Evolutionary conservation across 2,329 filamentous ascomycete genomes (phyloP).

Genomic region (Pseudogymnoascus sp.): DNA sequence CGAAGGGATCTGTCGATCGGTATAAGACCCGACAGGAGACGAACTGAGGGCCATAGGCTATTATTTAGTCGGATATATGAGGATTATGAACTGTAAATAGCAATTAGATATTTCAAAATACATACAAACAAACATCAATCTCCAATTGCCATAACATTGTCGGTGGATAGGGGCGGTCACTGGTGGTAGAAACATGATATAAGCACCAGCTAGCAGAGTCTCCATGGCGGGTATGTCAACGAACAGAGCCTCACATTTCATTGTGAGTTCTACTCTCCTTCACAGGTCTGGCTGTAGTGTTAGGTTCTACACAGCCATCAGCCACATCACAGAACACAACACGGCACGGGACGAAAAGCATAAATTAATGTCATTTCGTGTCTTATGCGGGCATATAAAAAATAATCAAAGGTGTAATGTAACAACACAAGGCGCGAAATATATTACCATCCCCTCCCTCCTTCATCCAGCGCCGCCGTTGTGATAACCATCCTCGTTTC

Average conservation of each 20-base stretch:
- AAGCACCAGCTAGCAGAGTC: too few relatives aligned
- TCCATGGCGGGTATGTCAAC: too few relatives aligned
- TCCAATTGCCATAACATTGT: too few relatives aligned
- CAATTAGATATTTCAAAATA: background rate
- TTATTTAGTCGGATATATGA: background rate
- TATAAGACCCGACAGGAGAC: slow-evolving; percentile 6
- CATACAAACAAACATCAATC: background rate
- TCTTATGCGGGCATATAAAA: background rate
- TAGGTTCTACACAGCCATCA: background rate
- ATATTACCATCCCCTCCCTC: background rate
- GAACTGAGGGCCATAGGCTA: background rate
- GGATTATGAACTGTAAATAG: slow-evolving; percentile 10
- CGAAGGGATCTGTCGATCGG: background rate
- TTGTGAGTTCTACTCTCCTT: too few relatives aligned
- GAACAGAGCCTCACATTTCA: too few relatives aligned
- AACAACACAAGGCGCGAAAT: background rate
- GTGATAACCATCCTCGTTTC: background rate
- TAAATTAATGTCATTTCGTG: slow-evolving; percentile 7
- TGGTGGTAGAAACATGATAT: too few relatives aligned
- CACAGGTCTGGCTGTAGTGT: too few relatives aligned
- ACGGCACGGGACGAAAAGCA: background rate
- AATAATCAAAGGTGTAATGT: background rate
- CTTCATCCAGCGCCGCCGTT: background rate
- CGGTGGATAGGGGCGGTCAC: too few relatives aligned
- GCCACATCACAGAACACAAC: background rate